Evolutionary conservation across 1,284 basidiomycete species (phyloP).

Genomic region (Cutaneotrichosporon sp.): DNA sequence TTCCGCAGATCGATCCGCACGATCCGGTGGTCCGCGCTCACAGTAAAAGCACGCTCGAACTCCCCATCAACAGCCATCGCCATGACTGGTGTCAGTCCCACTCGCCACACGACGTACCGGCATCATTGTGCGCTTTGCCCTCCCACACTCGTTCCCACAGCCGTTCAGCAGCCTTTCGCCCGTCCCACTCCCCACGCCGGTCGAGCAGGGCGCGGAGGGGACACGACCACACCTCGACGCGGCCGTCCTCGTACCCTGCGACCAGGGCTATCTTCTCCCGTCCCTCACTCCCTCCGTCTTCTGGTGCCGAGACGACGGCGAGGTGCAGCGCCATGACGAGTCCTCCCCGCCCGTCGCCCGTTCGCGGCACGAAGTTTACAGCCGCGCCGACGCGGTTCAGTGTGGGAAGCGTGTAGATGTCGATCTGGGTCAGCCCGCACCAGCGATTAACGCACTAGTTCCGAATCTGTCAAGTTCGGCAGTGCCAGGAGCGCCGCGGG

Average conservation of each 20-base stretch:
- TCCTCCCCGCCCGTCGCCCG: conserved; percentile 47
- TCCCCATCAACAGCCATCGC: conserved; percentile 66
- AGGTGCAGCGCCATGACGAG: conserved; percentile 74
- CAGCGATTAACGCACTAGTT: conserved; percentile 55
- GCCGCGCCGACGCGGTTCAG: conserved; percentile 68
- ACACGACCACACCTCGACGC: conserved; percentile 61
- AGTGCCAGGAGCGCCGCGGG: conserved; percentile 61
- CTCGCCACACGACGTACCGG: conserved; percentile 54
- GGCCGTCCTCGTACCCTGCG: conserved; percentile 75
- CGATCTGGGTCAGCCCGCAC: conserved; percentile 35
- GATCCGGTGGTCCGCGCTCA: conserved; percentile 76
- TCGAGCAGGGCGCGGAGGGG: conserved; percentile 4
- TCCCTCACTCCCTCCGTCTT: neutral
- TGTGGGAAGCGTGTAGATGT: conserved; percentile 68
- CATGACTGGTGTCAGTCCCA: conserved; percentile 63
- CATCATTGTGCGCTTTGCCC: conserved; percentile 67
- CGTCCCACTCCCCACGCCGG: conserved; percentile 17
- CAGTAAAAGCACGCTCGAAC: conserved; percentile 62
- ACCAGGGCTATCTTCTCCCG: conserved; percentile 54
- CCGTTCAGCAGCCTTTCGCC: conserved; percentile 12
- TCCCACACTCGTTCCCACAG: conserved; percentile 71
- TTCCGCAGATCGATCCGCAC: conserved; percentile 55
- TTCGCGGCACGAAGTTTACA: conserved; percentile 22
- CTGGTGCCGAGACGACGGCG: conserved; percentile 2
- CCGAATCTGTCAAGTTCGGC: conserved; percentile 80